Evolutionary conservation across 2,329 filamentous ascomycete genomes (phyloP).

Genomic region (Leptographium radiaticola): DNA sequence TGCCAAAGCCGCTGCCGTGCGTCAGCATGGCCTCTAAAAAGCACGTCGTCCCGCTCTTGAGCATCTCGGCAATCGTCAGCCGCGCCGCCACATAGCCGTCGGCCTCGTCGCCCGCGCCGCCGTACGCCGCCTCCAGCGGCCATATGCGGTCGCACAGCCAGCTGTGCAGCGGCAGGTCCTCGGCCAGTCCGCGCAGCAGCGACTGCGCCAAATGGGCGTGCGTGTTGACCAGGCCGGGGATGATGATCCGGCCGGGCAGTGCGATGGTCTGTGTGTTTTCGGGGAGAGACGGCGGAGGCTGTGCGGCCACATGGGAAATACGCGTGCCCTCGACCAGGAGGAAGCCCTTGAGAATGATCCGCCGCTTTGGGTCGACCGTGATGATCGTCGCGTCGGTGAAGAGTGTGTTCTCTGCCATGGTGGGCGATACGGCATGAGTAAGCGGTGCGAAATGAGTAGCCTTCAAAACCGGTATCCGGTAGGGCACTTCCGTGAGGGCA

Average conservation of each 20-base stretch:
- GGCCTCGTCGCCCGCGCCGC: neutral
- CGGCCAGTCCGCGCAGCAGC: neutral
- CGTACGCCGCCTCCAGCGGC: neutral
- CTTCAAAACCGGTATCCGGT: no score
- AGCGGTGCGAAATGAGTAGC: no score
- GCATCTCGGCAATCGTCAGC: neutral
- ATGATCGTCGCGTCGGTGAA: neutral
- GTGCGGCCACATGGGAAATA: neutral
- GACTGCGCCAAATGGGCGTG: constrained; percentile 1
- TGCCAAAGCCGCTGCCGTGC: neutral
- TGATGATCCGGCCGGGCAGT: neutral
- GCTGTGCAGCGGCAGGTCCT: neutral
- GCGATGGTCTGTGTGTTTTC: neutral
- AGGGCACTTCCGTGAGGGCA: no score
- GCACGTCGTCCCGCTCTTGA: constrained; percentile 2
- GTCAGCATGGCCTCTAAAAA: constrained; percentile 3
- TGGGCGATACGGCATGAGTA: no score
- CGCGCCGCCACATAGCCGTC: neutral
- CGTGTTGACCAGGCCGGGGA: constrained; percentile 1
- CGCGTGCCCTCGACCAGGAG: neutral
- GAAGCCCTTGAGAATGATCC: neutral
- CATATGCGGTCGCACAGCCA: constrained; percentile 1
- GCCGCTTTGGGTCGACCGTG: neutral
- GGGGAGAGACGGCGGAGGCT: neutral
- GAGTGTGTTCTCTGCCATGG: no score